Percentiles rank a stretch among this genome's conserved stretches.
Evolutionary conservation across 208 protist species (phyloP).

Genomic region (Trypanosoma mega): DNA sequence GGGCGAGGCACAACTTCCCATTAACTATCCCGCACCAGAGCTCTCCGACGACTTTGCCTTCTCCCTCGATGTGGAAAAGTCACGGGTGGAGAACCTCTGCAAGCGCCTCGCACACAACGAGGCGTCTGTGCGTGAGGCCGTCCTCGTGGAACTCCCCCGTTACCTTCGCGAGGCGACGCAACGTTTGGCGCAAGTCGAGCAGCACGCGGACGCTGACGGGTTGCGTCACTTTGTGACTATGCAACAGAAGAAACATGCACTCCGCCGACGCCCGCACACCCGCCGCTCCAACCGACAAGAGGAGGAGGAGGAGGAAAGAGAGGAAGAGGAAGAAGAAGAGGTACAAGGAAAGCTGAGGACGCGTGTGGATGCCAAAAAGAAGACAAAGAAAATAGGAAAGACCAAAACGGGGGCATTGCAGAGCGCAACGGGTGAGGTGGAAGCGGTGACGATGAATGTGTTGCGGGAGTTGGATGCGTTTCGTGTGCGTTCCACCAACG

Average conservation of each 20-base stretch:
- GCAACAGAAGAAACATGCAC: conserved; percentile 31
- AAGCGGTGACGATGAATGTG: conserved; percentile 10
- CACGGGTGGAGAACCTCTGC: conserved; percentile 76
- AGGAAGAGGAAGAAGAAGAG: conserved; percentile 33
- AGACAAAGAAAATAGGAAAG: conserved; percentile 22
- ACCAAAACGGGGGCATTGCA: not conserved
- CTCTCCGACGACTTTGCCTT: conserved; percentile 44
- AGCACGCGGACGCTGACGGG: conserved; percentile 37
- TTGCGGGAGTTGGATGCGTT: conserved; percentile 16
- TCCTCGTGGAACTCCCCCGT: conserved; percentile 61
- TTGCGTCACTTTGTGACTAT: conserved; percentile 40
- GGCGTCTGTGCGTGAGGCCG: conserved; percentile 70
- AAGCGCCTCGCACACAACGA: conserved; percentile 84
- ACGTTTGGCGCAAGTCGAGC: conserved; percentile 49
- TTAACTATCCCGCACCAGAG: conserved; percentile 84
- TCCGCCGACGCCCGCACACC: conserved; percentile 1
- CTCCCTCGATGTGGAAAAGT: conserved; percentile 54
- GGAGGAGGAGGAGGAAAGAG: conserved; percentile 30
- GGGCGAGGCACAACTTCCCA: conserved; percentile 82
- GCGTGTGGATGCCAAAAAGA: conserved; percentile 26
- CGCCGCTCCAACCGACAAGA: too few species aligned
- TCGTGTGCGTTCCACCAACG: conserved; percentile 5
- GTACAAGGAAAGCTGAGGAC: conserved; percentile 23
- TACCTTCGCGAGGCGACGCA: conserved; percentile 56
- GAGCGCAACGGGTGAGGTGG: not conserved